Evolutionary conservation across 495 filamentous ascomycete species (phyloP).

Genomic region (Penicillium psychrofluorescens): DNA sequence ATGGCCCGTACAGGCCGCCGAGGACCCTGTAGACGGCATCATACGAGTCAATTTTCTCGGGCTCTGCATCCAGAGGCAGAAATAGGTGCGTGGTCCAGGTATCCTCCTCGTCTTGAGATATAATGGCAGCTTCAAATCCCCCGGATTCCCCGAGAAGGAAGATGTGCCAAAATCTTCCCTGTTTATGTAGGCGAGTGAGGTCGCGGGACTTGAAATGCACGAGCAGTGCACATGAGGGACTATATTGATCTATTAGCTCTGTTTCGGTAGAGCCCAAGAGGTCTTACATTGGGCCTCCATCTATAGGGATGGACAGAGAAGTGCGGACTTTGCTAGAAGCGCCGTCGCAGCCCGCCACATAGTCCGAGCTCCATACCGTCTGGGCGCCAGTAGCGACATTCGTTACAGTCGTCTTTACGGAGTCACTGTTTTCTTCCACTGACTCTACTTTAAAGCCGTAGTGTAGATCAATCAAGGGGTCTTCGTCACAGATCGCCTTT

Average conservation of each 20-base stretch:
- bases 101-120: constrained; percentile 22
- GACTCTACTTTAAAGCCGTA: too few species aligned
- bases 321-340: constrained; percentile 8
- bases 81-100: constrained; percentile 22
- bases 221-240: too few species aligned
- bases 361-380: too few species aligned
- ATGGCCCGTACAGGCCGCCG: constrained; percentile 7
- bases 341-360: constrained; percentile 14
- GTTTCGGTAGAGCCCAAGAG: too few species aligned
- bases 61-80: background rate
- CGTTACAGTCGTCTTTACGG: background rate
- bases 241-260: too few species aligned
- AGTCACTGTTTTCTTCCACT: constrained; percentile 5
- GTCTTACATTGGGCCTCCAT: constrained; percentile 11
- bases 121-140: constrained; percentile 9
- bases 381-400: too few species aligned
- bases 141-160: constrained; percentile 9
- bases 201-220: constrained; percentile 25
- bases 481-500: constrained; percentile 3
- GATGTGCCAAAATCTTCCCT: constrained; percentile 23
- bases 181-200: constrained; percentile 3
- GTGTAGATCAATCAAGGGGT: too few species aligned
- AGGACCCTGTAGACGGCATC: constrained; percentile 13
- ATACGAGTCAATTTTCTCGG: constrained; percentile 4
- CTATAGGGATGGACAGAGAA: constrained; percentile 3